Base-by-base conservation (phyloP, 2,329 filamentous ascomycete species). In the Cladophialophora yegresii region DNA sequence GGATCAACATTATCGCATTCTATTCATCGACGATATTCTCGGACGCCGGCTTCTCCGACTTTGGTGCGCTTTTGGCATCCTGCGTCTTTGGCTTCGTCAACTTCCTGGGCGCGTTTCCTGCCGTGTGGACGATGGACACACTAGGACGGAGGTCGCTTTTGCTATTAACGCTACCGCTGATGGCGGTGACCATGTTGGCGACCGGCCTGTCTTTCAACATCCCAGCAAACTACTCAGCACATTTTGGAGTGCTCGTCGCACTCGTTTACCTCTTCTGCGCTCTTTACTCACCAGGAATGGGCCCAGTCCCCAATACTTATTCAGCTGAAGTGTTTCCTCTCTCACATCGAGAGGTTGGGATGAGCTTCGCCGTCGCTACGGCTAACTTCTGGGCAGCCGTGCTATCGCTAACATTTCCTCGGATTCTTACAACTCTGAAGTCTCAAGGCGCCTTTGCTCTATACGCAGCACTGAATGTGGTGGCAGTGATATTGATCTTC, bases 1-100 rank as follows among this genome's bases (percentile, higher is more conserved):
- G 81, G 77, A 68, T 88, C 75, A 88, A 89, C 72, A 88, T 90
- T 61, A 89, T 90, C 58, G 85, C 87, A 3, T 90, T 90, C 75
- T 91, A 91, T 75, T 87, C 85, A 0, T 85, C 85, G 62, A 81
- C 73, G n/a, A 84, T 87, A 62, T 87, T 87, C 72, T 69, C 80
- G 7, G 75, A 84, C 0, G 82, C 82, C 9, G 75, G 79, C 0
- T 80, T 84, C 55, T 74, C 74, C 7, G 74, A 80, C 51, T 75
- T 80, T 8, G 73, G 73, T 3, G 83, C 85, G 1, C 77, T 87
- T 1, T 74, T 77, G 13, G 83, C 83, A 2, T 85, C 83, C 2
- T 78, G 85, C n/a, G 83, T 84, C 0, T 86, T 89, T 71, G 87
- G 87, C 57, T 73, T 87, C 30, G 80, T 89, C 66, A 89, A 88